Base-by-base conservation (phyloP, 2,329 filamentous ascomycete genomes). In the Paramyrothecium roridum region DNA sequence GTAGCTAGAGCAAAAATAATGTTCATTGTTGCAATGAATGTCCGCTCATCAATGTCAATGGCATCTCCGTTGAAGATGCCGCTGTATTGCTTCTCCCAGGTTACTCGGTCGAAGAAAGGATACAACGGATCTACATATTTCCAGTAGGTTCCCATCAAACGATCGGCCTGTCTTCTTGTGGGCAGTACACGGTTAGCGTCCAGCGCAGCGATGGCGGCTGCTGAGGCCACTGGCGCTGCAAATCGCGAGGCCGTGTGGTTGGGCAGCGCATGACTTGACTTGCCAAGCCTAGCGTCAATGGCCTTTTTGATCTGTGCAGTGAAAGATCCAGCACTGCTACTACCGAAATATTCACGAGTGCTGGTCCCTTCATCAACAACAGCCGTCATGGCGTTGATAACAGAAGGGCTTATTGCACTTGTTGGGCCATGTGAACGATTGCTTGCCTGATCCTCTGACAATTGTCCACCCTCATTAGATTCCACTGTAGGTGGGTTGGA, bases 81-180 rank as follows among this genome's bases (percentile, higher is more conserved):
- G 6, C 65, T 54, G 56, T 80, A 80, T 1, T 72, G 67, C 0
- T 59, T 59, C n/a, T 67, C 65, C 64, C 77, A 73, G 1, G 65
- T 61, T 2, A 62, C 52, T 13, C 67, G 63, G 23, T 80, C 72
- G 1, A 80, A 61, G 46, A 79, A 74, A 0, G 78, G 77, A 48
- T 80, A 80, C 0, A 80, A 57, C 0, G 76, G 74, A 30, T 79
- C 74, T 2, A 79, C 75, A 40, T 73, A 75, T 26, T 68, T 67
- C 77, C 77, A 80, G 55, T 80, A 80, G 0, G 76, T 65, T 2
- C 71, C 66, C 65, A 78, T 72, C 3, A 80, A 64, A 46, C 68
- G 67, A 52, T 80, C 77, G 0, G 78, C 77, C 34, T 73, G 75
- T 37, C 73, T 70, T 1, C 76, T 70, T 0, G 76, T 69, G 1